Evolutionary conservation across 2,329 filamentous ascomycete species (phyloP).

Genomic region (Claviceps cyperi): DNA sequence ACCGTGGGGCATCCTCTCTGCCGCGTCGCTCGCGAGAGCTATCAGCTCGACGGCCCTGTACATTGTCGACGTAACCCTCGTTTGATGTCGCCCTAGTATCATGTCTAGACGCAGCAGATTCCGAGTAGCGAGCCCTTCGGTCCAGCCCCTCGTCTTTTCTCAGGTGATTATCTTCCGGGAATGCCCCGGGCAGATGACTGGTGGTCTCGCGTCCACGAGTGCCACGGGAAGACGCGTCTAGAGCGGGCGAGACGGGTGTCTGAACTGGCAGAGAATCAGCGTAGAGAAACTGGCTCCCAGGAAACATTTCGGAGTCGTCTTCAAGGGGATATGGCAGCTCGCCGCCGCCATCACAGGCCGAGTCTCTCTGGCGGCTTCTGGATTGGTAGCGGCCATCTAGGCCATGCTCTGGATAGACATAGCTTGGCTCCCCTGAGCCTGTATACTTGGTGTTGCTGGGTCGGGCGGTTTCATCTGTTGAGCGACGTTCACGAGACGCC

Average conservation of each 20-base stretch:
- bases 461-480: conserved; percentile 17
- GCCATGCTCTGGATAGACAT: conserved; percentile 27
- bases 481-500: conserved; percentile 23
- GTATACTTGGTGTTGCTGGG: conserved; percentile 18
- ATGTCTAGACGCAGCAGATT: conserved; percentile 12
- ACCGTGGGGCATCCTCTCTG: too few species aligned
- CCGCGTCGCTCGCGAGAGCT: background rate
- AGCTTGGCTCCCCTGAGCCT: conserved; percentile 28
- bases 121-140: conserved; percentile 12
- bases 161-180: conserved; percentile 17
- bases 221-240: conserved; percentile 21
- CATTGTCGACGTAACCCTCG: background rate
- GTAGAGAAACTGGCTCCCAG: conserved; percentile 22
- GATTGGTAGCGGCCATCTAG: conserved; percentile 23
- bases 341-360: conserved; percentile 15
- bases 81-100: conserved; percentile 7
- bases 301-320: conserved; percentile 22
- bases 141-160: conserved; percentile 9
- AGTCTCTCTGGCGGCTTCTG: conserved; percentile 18
- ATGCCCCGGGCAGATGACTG: conserved; percentile 17
- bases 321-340: conserved; percentile 25
- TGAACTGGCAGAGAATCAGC: conserved; percentile 21
- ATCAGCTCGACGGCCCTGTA: background rate
- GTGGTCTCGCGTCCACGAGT: conserved; percentile 15
- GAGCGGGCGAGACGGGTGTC: conserved; percentile 20